These are phyloP conservation scores for Cladophialophora psammophila DNA, from an alignment of 2,329 filamentous ascomycete species.

Conservation along the genomic window DNA sequence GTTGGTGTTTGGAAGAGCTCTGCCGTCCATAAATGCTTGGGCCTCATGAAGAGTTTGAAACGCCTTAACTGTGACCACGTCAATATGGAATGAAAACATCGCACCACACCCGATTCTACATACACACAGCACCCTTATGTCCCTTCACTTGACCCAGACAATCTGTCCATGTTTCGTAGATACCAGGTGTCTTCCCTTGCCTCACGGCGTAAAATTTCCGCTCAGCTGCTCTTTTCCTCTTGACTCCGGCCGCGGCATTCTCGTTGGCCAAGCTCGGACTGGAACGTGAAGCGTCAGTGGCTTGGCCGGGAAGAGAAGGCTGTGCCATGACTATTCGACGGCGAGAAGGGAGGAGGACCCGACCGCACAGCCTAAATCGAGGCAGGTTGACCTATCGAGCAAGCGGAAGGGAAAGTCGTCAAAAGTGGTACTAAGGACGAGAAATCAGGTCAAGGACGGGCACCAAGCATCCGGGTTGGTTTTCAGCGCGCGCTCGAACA, in stretches of 20 bases:
- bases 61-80: conserved; percentile 70
- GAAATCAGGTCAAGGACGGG: not conserved
- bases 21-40: conserved; percentile 75
- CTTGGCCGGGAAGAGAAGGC: conserved; percentile 21
- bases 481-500: not conserved
- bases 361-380: conserved; percentile 26
- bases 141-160: conserved; percentile 68
- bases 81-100: conserved; percentile 14
- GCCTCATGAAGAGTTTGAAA: conserved; percentile 78
- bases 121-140: conserved; percentile 72
- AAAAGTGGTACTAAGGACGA: not conserved
- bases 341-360: conserved; percentile 17
- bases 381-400: conserved; percentile 33
- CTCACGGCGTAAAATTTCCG: conserved; percentile 71
- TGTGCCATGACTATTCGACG: conserved; percentile 33
- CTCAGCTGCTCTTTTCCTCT: conserved; percentile 61
- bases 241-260: conserved; percentile 44
- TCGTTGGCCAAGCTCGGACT: conserved; percentile 26
- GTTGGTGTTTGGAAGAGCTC: conserved; percentile 51
- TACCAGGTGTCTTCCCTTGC: conserved; percentile 65
- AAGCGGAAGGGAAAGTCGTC: not conserved
- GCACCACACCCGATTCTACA: conserved; percentile 48
- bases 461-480: not conserved
- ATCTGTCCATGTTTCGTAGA: conserved; percentile 70
- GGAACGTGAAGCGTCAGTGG: conserved; percentile 26